Evolutionary conservation across 345 rosid species (phyloP), one percentile per base, ranked within the genome.

Genomic region (Eucalyptus cloeziana): DNA sequence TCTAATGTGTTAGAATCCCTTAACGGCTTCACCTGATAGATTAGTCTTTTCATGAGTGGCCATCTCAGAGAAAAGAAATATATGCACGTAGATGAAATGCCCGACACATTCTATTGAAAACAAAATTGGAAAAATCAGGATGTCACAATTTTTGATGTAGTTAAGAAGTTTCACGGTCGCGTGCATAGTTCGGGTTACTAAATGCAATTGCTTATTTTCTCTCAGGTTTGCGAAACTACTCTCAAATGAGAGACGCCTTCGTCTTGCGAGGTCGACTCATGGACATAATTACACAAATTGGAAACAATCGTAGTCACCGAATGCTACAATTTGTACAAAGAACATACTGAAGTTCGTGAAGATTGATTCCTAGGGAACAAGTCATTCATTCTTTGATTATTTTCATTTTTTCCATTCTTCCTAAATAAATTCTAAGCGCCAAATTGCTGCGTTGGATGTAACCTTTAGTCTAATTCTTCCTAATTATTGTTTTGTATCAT

Each of bases 181-280:
- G 27, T 21, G 45, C 45, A 71, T 33, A 10, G 81, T 37, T 71
- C 14, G 25, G 45, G 25, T 37, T 71, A 71, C 81, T 10, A 71
- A 71, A 71, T 71, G 71, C 30, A 44, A 24, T 60, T 40, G 19
- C 49, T 17, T 86, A 11, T 58, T 54, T 52, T 40, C 24, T 87
- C 90, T 69, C 89, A 95, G 96, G 91, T 89, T 94, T 89, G 99
- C 97, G 7, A 92, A 90, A 86, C 12, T 91, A 27, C 96, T 96
- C 33, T 95, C 97, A 5, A 87, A 90, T 19, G 96, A 96, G 94
- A 95, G 92, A 91, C 89, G 51, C 54, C 97, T 51, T 16, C 8
- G 96, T 13, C 88, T 87, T 44, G 86, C 90, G 16, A 94, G 89
- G 44, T 95, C 92, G 89, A 92, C 94, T 1, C 56, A 58, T 54